Base-by-base conservation (phyloP, 352 stramenopile species). In the Globisporangium ultimum region DNA sequence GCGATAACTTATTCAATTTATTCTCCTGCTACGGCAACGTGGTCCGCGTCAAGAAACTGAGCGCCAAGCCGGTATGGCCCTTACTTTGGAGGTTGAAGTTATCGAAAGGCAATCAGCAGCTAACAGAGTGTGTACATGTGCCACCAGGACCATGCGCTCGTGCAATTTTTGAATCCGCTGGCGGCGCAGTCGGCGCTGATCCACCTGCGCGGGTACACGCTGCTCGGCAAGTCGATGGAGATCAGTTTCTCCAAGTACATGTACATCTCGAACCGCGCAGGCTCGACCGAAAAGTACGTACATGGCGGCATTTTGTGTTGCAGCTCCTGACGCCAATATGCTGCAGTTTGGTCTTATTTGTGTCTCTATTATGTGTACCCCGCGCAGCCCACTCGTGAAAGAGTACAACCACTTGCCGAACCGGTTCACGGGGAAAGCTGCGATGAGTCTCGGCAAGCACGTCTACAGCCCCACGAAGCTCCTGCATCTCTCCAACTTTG, bases 1-100 rank as follows among this genome's bases (percentile, higher is more conserved):
- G 78, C 60, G 76, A 88, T 50, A 65, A 84, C 21, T 46, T 88
- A 2, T 88, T 88, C 72, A 84, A 88, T 50, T 56, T 88, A 15
- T 88, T 88, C 32, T 88, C 78, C 18, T 88, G 76, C 53, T 88
- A 88, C 38, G 78, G 78, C 18, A 87, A 88, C 62, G 75, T 88
- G 7, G 58, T 66, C 11, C 78, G 76, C 36, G 57, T 88, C 52
- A 87, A 87, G 68, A 87, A 84, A 50, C 66, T 88, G 32, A 72
- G 60, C 18, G 65, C 55, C 28, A 88, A 88, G 50, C 64, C 72
- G 6, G 72, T 79, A 28, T 15, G 54, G 45, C 9, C 21, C n/a
- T 17, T 58, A 5, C 12, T 36, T 53, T 18, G 15, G 12, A 14
- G 1, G 4, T 43, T 18, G 13, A 24, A 12, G 17, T 6, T 36